Conservation (phyloP, 257 asterid species). For the Przewalskia tangutica region DNA sequence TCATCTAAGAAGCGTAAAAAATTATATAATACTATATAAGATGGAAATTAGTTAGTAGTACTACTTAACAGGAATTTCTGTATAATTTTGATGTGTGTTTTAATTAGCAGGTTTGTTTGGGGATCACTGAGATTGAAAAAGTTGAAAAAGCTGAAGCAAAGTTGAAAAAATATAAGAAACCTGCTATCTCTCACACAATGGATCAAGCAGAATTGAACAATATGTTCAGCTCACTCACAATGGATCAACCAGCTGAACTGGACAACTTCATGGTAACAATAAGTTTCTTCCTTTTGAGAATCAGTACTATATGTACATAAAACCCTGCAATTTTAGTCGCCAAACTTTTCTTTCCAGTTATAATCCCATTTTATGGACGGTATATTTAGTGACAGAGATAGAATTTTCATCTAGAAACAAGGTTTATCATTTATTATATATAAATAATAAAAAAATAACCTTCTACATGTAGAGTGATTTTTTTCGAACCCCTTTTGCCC, state of each 20-base stretch:
- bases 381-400: not conserved
- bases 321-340: no score
- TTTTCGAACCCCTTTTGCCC: not conserved
- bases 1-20: no score
- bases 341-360: not conserved
- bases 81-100: not conserved
- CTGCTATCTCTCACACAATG: not conserved
- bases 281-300: not conserved
- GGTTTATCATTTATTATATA: no score
- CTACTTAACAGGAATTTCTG: no score
- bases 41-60: no score
- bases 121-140: not conserved
- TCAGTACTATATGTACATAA: not conserved
- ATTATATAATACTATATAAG: no score
- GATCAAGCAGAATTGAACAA: conserved; percentile 27
- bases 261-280: conserved; percentile 34
- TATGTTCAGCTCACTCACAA: not conserved
- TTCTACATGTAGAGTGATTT: not conserved
- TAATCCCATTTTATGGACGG: not conserved
- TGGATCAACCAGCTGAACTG: conserved; percentile 24
- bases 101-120: conserved; percentile 5
- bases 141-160: not conserved
- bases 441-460: not conserved
- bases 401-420: not conserved
- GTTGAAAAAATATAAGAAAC: not conserved